Base-by-base conservation (phyloP, 163 green algal genomes). In the Dunaliella salina region DNA sequence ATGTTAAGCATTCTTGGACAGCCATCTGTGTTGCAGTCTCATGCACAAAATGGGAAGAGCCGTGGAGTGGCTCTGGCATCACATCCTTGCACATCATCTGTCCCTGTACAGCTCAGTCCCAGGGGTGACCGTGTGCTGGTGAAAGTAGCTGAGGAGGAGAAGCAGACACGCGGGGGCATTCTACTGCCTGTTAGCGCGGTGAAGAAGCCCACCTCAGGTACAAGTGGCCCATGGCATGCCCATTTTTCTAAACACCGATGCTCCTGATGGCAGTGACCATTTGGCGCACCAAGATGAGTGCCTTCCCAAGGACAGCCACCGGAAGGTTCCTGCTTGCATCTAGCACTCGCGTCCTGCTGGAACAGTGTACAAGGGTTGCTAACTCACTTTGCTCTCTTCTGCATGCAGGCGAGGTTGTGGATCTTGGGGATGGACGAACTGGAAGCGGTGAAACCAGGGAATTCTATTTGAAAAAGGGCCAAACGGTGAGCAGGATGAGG, bases 121-220 rank as follows among this genome's bases (percentile, higher is more conserved):
- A 96, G 95, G 88, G 95, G 95, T 25, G 94, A 98, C 80, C 90
- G 95, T 13, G 92, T 98, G 11, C 90, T 98, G 67, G 93, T 96
- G 0, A 95, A 94, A 84, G 93, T 97, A 11, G 95, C 92, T 30
- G 91, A 96, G 81, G 91, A 95, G 85, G 96, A 98, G 88, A 90
- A 95, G 75, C 95, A 96, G 88, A 98, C 96, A 0, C 88, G 91
- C 30, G 96, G 95, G 1, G 96, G 96, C 83, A 94, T 98, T 50
- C 45, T 98, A 45, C 91, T 98, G 78, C 96, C 96, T 1, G 83
- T 85, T 1, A 91, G 90, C 20, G 93, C 95, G 29, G 92, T 96
- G 82, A 94, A 93, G 87, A 92, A 92, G 84, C 95, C 95, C 29
- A 98, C 95, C 25, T 96, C 95, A 87, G 94, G 94, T 94, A 33